phyloP scores from a whole-genome alignment of 768 basidiomycete genomes.

The Galerina sulciceps region DNA sequence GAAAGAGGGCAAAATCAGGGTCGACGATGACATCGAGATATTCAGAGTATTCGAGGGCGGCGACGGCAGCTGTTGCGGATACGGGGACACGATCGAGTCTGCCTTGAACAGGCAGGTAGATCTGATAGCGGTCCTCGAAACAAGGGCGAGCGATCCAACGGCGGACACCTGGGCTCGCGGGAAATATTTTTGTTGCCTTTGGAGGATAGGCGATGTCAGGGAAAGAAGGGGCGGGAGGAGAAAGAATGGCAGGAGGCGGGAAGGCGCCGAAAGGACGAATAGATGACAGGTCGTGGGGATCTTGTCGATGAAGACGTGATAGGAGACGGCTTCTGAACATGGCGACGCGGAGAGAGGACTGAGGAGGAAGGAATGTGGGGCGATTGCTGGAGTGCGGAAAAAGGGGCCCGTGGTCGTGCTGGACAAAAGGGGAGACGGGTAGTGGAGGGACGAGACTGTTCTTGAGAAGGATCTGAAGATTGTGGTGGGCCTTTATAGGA shows the following conservation, averaged over 20 bases:
- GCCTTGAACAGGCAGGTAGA: constrained; percentile 50
- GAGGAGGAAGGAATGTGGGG: constrained; percentile 38
- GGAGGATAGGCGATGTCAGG: constrained; percentile 32
- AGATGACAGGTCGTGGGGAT: constrained; percentile 39
- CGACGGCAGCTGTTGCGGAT: constrained; percentile 55
- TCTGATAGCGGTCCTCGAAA: constrained; percentile 71
- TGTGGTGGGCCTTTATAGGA: constrained; percentile 35
- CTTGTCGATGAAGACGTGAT: constrained; percentile 39
- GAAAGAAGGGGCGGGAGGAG: constrained; percentile 27
- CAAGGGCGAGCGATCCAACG: constrained; percentile 76
- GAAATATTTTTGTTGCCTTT: constrained; percentile 33
- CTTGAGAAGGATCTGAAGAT: constrained; percentile 45
- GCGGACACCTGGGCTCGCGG: constrained; percentile 59
- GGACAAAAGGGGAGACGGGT: constrained; percentile 53
- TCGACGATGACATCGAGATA: constrained; percentile 68
- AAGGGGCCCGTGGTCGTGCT: constrained; percentile 23
- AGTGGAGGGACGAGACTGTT: constrained; percentile 48
- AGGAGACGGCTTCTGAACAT: constrained; percentile 59
- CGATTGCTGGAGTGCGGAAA: constrained; percentile 46
- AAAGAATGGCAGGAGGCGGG: constrained; percentile 23
- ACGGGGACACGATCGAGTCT: constrained; percentile 45
- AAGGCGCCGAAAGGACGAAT: constrained; percentile 50
- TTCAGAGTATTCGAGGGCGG: constrained; percentile 74
- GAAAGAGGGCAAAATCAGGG: constrained; percentile 36
- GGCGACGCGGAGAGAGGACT: constrained; percentile 44